Evolutionary conservation across 129 eudicot species (phyloP).

Genomic region (Lactuca sativa): DNA sequence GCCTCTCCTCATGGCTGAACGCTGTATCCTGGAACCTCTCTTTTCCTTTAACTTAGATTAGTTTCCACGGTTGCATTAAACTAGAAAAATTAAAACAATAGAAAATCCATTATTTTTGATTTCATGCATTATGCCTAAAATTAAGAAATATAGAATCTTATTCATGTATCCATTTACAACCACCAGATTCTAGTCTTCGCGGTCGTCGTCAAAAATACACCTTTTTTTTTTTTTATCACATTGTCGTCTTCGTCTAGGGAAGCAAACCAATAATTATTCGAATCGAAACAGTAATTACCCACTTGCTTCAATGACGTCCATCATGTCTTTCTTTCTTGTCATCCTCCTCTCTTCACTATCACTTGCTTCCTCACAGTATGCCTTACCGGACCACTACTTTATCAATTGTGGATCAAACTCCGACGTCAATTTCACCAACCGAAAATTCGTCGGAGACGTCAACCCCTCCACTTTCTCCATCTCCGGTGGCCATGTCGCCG

Average conservation of each 20-base stretch:
- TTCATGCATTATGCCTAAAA: background rate
- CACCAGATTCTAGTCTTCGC: background rate
- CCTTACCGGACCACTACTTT: slow-evolving; percentile 48
- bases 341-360: slow-evolving; percentile 16
- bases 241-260: slow-evolving; percentile 17
- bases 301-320: slow-evolving; percentile 19
- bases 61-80: background rate
- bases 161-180: slow-evolving; percentile 9
- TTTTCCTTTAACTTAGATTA: too few relatives aligned
- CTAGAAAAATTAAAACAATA: background rate
- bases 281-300: background rate
- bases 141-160: background rate
- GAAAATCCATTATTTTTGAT: background rate
- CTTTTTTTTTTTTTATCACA: background rate
- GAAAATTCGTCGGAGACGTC: background rate
- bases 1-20: too few relatives aligned
- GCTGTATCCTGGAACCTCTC: too few relatives aligned
- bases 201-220: slow-evolving; percentile 19
- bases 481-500: slow-evolving; percentile 17
- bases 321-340: slow-evolving; percentile 17
- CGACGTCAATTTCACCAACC: slow-evolving; percentile 7
- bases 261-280: slow-evolving; percentile 21
- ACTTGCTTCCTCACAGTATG: slow-evolving; percentile 17
- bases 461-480: slow-evolving; percentile 15
- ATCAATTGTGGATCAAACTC: slow-evolving; percentile 66